Evolutionary conservation across 2,329 filamentous ascomycete genomes (phyloP).

Genomic region (Capronia coronata): DNA sequence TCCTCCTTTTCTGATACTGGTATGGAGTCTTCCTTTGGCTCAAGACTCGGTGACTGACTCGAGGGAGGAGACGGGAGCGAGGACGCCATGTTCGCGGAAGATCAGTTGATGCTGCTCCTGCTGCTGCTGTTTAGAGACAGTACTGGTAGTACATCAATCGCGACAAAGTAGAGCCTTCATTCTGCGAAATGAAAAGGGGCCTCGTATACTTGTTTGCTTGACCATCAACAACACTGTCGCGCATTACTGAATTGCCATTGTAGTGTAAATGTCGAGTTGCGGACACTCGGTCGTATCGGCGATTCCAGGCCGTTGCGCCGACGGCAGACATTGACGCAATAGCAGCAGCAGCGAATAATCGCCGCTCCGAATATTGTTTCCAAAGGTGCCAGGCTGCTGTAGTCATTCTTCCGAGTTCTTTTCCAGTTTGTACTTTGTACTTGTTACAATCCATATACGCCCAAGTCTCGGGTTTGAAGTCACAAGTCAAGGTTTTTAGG

Average conservation of each 20-base stretch:
- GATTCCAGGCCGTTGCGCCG: constrained; percentile 6
- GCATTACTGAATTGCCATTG: neutral
- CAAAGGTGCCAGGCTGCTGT: constrained; percentile 5
- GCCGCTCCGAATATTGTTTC: constrained; percentile 7
- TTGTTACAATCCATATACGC: no score
- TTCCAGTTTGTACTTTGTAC: neutral
- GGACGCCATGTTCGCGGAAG: neutral
- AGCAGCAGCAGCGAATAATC: neutral
- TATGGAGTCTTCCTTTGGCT: neutral
- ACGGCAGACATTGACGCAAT: constrained; percentile 15
- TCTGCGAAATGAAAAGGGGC: constrained; percentile 5
- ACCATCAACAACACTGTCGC: constrained; percentile 1
- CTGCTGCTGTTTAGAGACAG: neutral
- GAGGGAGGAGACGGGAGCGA: constrained; percentile 19
- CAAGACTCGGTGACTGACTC: neutral
- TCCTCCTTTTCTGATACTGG: neutral
- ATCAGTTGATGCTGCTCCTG: neutral
- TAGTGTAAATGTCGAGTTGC: neutral
- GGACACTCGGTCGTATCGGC: constrained; percentile 15
- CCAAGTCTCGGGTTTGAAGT: no score
- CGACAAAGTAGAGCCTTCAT: neutral
- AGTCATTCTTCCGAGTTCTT: neutral
- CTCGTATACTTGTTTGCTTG: constrained; percentile 1
- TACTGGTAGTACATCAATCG: constrained; percentile 7
- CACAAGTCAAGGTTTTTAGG: no score